Percentiles rank a stretch among this genome's conserved stretches.
These are phyloP conservation scores for Alternaria alternata DNA, from an alignment of 2,329 filamentous ascomycete genomes.

Conservation along the genomic window DNA sequence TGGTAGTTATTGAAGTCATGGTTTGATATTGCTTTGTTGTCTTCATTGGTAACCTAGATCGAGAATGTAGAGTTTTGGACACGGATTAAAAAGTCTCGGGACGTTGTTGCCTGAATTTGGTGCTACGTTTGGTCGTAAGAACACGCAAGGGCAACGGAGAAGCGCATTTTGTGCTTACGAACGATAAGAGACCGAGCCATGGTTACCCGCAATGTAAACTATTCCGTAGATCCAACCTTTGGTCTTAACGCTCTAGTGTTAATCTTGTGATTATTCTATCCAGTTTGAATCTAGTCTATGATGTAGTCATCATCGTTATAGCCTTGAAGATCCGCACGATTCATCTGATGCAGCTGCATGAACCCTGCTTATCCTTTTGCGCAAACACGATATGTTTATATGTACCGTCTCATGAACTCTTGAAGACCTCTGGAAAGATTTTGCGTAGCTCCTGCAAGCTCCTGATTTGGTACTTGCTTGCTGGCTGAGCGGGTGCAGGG, in stretches of 20 bases:
- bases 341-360: background rate
- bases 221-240: background rate
- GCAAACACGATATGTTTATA: background rate
- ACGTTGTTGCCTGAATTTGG: background rate
- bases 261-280: background rate
- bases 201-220: background rate
- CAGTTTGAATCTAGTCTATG: background rate
- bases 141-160: background rate
- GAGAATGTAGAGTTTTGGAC: background rate
- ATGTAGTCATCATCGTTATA: background rate
- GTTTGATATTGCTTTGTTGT: slow-evolving; percentile 50
- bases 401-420: slow-evolving; percentile 46
- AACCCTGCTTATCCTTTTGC: background rate
- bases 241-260: background rate
- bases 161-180: background rate
- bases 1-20: slow-evolving; percentile 34
- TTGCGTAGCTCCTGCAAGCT: slow-evolving; percentile 77
- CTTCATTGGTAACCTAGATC: slow-evolving; percentile 15
- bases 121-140: background rate
- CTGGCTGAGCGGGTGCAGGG: slow-evolving; percentile 67
- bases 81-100: background rate
- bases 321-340: background rate
- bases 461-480: slow-evolving; percentile 77
- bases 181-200: background rate
- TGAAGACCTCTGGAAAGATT: slow-evolving; percentile 88